Percentiles rank a stretch among this genome's conserved stretches.
phyloP scores from a whole-genome alignment of 2,329 filamentous ascomycete species.

The Cylindrodendrum hubeiense region DNA sequence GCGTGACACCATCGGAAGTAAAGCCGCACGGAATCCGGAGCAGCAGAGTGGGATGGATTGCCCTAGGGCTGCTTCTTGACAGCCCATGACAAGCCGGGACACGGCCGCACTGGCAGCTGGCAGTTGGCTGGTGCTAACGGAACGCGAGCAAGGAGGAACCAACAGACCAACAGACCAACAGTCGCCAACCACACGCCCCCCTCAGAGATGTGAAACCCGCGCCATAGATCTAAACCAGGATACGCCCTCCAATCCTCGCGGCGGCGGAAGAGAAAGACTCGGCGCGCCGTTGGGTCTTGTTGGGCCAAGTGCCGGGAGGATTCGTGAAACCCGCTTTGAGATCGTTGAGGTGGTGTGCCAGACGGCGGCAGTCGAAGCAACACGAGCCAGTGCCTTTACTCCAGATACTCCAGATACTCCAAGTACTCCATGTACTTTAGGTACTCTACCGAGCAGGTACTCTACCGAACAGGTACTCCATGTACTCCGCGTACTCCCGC shows the following conservation, averaged over 20 bases:
- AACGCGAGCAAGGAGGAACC: constrained; percentile 14
- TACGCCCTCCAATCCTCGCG: constrained; percentile 31
- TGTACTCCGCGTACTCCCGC: too few relatives aligned
- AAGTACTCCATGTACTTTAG: background rate
- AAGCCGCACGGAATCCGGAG: constrained; percentile 1
- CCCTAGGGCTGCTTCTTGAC: constrained; percentile 15
- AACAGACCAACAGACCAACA: constrained; percentile 9
- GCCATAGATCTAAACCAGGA: constrained; percentile 35
- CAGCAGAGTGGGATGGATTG: constrained; percentile 11
- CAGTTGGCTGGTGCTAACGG: background rate
- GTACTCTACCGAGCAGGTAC: too few relatives aligned
- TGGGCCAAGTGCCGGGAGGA: constrained; percentile 32
- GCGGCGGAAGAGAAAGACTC: constrained; percentile 25
- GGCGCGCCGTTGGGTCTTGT: constrained; percentile 34
- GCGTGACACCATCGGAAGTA: background rate
- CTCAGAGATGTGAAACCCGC: constrained; percentile 32
- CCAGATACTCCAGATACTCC: background rate
- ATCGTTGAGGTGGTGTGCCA: constrained; percentile 4
- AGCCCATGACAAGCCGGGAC: background rate
- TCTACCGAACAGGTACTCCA: background rate
- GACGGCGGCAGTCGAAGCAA: background rate
- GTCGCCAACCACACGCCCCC: constrained; percentile 24
- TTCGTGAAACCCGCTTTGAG: constrained; percentile 17
- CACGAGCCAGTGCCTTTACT: background rate
- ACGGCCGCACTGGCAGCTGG: background rate